Percentiles rank a stretch among this genome's conserved stretches.
Evolutionary conservation across 2,329 filamentous ascomycete species (phyloP).

Genomic region (Penicillium sp.): DNA sequence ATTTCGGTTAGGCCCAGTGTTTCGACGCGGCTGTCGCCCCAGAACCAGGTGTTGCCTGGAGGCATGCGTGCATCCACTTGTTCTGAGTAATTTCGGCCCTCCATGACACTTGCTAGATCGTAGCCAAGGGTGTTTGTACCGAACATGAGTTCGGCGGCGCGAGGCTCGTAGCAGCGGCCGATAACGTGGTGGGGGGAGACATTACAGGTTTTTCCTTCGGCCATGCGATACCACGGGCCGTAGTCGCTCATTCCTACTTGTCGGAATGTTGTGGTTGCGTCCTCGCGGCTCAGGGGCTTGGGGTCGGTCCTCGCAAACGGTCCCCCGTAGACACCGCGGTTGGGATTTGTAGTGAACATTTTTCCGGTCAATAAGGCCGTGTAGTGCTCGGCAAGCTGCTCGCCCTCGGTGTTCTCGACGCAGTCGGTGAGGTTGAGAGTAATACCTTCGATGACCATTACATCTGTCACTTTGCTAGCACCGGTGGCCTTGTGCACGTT

Average conservation of each 20-base stretch:
- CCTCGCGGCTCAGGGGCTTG: constrained; percentile 31
- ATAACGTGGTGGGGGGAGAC: constrained; percentile 56
- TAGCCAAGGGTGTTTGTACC: constrained; percentile 40
- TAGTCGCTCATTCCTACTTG: constrained; percentile 49
- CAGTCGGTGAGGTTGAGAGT: constrained; percentile 53
- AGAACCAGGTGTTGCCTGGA: constrained; percentile 54
- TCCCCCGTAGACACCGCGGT: constrained; percentile 25
- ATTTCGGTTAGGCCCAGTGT: constrained; percentile 58
- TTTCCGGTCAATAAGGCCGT: constrained; percentile 53
- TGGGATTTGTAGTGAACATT: constrained; percentile 43
- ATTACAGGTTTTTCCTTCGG: constrained; percentile 44
- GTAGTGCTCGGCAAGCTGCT: constrained; percentile 49
- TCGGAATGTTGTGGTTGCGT: constrained; percentile 39
- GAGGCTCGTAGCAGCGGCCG: constrained; percentile 57
- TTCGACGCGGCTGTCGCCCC: constrained; percentile 58
- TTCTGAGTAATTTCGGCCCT: constrained; percentile 51
- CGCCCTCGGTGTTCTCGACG: constrained; percentile 49
- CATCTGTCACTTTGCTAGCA: constrained; percentile 46
- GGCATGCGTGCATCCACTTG: constrained; percentile 53
- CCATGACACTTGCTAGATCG: constrained; percentile 50
- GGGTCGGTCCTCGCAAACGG: constrained; percentile 9
- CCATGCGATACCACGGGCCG: constrained; percentile 55
- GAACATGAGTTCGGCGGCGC: constrained; percentile 52
- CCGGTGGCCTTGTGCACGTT: constrained; percentile 15
- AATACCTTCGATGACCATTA: constrained; percentile 58